Percentiles rank a stretch among this genome's conserved stretches.
Conservation (phyloP, 2,329 filamentous ascomycete species). For the Triangularia setosa region DNA sequence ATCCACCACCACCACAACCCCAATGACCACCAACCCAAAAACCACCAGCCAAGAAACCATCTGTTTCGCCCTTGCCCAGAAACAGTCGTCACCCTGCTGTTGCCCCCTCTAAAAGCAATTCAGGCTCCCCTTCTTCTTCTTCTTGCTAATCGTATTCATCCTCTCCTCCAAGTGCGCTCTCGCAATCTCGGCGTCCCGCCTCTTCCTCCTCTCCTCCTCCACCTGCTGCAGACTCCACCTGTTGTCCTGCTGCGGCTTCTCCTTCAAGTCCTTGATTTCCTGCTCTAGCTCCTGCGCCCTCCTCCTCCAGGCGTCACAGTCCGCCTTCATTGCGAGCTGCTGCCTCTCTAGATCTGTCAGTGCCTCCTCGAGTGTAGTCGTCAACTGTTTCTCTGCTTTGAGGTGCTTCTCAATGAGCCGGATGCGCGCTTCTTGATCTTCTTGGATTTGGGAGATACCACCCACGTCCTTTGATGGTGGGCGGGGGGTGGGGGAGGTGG, state of each 20-base stretch:
- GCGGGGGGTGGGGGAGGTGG: constrained; percentile 56
- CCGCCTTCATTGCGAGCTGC: constrained; percentile 84
- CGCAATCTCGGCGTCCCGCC: constrained; percentile 84
- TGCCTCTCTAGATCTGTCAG: constrained; percentile 90
- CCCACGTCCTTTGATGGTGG: constrained; percentile 76
- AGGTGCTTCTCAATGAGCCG: constrained; percentile 96
- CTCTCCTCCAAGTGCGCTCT: constrained; percentile 86
- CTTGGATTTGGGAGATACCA: constrained; percentile 71
- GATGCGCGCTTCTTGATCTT: constrained; percentile 93
- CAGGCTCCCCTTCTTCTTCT: constrained; percentile 91
- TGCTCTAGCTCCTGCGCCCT: constrained; percentile 72
- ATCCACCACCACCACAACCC: not conserved
- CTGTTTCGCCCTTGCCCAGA: too few relatives aligned
- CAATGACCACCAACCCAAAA: not conserved
- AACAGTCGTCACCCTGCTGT: too few relatives aligned
- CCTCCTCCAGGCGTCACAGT: constrained; percentile 87
- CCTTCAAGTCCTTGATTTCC: constrained; percentile 64
- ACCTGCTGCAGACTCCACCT: constrained; percentile 79
- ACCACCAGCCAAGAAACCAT: constrained; percentile 1
- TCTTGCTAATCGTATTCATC: constrained; percentile 91
- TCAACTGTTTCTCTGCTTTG: constrained; percentile 92
- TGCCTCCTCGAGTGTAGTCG: constrained; percentile 90
- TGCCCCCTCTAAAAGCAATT: constrained; percentile 79
- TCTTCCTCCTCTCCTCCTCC: constrained; percentile 92
- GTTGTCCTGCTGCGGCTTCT: constrained; percentile 51